phyloP scores from a whole-genome alignment of 208 protist genomes.

The Leishmania tarentolae region DNA sequence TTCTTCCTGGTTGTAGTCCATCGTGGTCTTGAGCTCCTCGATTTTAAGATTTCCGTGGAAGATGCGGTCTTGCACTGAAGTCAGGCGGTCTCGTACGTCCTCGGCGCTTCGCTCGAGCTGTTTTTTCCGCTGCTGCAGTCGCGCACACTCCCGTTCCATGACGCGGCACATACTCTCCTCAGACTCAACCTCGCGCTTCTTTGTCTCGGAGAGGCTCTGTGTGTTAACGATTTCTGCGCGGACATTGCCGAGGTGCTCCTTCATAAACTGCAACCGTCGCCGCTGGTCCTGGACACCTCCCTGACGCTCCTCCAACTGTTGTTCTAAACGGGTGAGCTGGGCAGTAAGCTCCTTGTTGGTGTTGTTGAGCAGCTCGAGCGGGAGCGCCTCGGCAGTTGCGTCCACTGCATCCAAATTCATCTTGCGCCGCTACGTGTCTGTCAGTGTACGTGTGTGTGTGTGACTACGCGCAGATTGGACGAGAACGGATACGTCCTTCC shows the following conservation, averaged over 20 bases:
- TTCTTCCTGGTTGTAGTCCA: slow-evolving; percentile 95
- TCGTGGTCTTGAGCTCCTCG: slow-evolving; percentile 88
- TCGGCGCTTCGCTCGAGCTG: slow-evolving; percentile 54
- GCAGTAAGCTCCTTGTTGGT: slow-evolving; percentile 85
- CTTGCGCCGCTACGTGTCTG: not conserved
- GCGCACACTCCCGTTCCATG: slow-evolving; percentile 85
- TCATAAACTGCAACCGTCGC: slow-evolving; percentile 86
- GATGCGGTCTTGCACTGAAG: slow-evolving; percentile 79
- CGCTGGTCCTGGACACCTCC: slow-evolving; percentile 75
- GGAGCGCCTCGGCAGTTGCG: slow-evolving; percentile 81
- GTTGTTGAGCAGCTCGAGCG: slow-evolving; percentile 83
- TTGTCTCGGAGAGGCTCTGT: slow-evolving; percentile 87
- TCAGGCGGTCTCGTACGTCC: slow-evolving; percentile 71
- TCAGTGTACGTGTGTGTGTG: not conserved
- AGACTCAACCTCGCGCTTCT: slow-evolving; percentile 90
- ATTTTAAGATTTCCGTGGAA: slow-evolving; percentile 93
- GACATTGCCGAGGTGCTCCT: slow-evolving; percentile 92
- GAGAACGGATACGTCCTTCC: not conserved
- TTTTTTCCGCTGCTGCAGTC: slow-evolving; percentile 57
- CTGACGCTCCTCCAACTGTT: slow-evolving; percentile 58
- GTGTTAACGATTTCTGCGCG: slow-evolving; percentile 89
- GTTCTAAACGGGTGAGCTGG: slow-evolving; percentile 76
- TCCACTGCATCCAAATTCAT: slow-evolving; percentile 78
- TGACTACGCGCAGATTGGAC: not conserved
- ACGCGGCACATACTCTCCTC: slow-evolving; percentile 91